Base-by-base conservation (phyloP, 2,329 filamentous ascomycete species). In the Stemphylium vesicarium region DNA sequence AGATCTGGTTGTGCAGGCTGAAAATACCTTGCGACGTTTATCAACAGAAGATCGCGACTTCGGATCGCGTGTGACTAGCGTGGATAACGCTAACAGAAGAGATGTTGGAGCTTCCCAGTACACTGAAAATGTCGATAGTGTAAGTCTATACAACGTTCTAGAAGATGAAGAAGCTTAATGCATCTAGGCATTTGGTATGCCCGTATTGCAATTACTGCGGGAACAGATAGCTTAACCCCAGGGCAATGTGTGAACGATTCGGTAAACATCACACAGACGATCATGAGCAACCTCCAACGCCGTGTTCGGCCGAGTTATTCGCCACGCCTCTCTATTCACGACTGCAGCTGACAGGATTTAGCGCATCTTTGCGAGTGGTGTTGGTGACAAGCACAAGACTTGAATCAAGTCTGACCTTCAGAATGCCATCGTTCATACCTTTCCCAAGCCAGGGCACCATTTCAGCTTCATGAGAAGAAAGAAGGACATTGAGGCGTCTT, bases 401-500 rank as follows among this genome's bases (percentile, higher is more conserved):
- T 12, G 18, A 2, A 44, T 37, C 8, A 56, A 33, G 22, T 9
- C 5, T 8, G 22, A 43, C 16, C 48, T 56, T 11, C 22, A 22
- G 10, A 13, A 13, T 16, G 6, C 13, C 3, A 47, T 45, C 31
- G 1, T 41, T 18, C 20, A 16, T 16, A 13, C 36, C 3, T 37
- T 46, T 10, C 24, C 16, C 6, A 37, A 16, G 31, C 6, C 31
- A 3, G 43, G 12, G 12, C 11, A 10, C 1, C 22, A 11, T 5
- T 31, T 42, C 12, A 33, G 20, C 4, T 38, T 22, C 13, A 39
- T 44, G 13, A 52, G 15, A 7, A 29, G 40, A 11, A 50, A 35
- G 36, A 45, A 47, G n/a, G 13, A 31, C 2, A 40, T 65, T 1
- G 54, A 65, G 32, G 8, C 35, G 5, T 50, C 52, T 7, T 40